Evolutionary conservation across 305 asterid species (phyloP), one percentile per base, ranked within the genome.

Genomic region (Solanum hybrid): DNA sequence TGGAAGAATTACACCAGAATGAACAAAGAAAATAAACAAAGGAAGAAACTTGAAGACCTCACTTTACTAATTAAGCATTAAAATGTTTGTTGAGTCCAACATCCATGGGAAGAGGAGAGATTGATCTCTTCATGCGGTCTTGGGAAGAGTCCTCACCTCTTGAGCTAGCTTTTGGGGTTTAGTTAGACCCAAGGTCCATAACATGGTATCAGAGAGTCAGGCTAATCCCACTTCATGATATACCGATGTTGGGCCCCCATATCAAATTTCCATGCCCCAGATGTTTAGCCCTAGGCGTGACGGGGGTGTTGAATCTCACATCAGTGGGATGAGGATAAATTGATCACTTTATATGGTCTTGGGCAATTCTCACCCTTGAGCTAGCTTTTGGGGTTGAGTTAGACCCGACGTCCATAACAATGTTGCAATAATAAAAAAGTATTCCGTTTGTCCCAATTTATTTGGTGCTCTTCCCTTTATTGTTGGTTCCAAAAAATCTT

Each of bases 1-100:
- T 73, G 90, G 88, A 89, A 79, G 85, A 79, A 34, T 34, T 79
- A 79, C 51, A 77, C 78, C 45, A 39, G 89, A 79, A 34, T 79
- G 84, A 79, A 79, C 51, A 79, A 79, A 79, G 85, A 79, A 79
- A 79, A 79, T 79, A 34, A 79, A 34, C 38, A 79, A 79, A n/a
- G 31, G 85, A 34, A 36, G 85, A 79, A 79, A 79, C 31, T 34
- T 6, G 57, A 79, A 34, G 57, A 79, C 45, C 84, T 79, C 31
- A 34, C 15, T 79, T 79, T 79, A 34, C 85, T 79, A 36, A 36
- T 22, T 79, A 79, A 34, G 57, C 85, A 79, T 79, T 34, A 78
- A 77, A 78, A 78, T 34, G 38, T 75, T 75, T 75, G 80, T 31
- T 32, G 13, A 31, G 81, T 31, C 81, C 81, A 2, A 76, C 82